These are phyloP conservation scores for Epichloe gansuensis DNA, from an alignment of 2,329 filamentous ascomycete species.

Conservation along the genomic window DNA sequence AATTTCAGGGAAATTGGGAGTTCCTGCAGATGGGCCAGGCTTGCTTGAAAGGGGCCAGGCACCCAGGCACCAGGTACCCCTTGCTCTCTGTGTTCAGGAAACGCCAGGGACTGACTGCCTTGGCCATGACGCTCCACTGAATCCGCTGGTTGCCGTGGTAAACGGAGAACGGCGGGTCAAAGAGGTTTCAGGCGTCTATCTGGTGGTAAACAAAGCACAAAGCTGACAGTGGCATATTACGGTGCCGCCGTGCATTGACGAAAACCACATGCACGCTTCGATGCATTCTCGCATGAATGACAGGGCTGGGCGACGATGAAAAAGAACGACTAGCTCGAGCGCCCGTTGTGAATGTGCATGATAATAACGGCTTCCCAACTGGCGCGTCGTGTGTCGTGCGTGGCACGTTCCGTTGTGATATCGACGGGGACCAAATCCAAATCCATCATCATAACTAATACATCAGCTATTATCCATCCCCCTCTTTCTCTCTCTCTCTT, in stretches of 20 bases:
- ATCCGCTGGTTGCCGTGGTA: conserved; percentile 13
- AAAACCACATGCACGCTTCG: neutral
- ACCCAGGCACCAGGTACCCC: neutral
- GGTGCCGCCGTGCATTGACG: neutral
- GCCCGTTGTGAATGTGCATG: no score
- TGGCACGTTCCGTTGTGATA: neutral
- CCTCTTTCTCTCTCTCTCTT: no score
- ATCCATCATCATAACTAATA: neutral
- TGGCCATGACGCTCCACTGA: neutral
- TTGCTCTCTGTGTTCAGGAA: neutral
- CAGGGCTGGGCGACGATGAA: neutral
- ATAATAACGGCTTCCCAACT: neutral
- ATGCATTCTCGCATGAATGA: neutral
- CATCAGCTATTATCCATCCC: neutral
- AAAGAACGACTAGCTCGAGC: neutral
- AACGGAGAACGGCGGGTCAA: conserved; percentile 5
- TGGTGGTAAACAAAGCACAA: no score
- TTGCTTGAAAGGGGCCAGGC: neutral
- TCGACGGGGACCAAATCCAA: no score
- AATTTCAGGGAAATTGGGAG: conserved; percentile 17
- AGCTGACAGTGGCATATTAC: no score
- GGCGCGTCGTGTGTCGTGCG: neutral
- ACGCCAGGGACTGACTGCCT: neutral
- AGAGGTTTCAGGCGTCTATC: neutral
- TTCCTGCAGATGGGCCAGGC: conserved; percentile 1